phyloP scores from a whole-genome alignment of 2,329 filamentous ascomycete species.

The Diplodia seriata region DNA sequence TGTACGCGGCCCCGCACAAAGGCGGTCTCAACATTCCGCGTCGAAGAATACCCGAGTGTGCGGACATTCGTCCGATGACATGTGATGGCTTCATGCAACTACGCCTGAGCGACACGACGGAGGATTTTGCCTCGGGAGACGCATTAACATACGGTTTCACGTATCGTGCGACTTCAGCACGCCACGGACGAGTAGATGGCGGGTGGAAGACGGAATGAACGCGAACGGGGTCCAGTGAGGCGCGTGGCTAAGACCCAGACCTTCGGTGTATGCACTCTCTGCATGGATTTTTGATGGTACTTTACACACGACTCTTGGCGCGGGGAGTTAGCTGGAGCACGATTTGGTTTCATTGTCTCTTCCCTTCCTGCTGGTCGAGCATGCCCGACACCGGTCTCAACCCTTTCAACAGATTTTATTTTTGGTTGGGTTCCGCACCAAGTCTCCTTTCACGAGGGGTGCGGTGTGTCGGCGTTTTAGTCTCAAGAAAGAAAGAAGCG shows the following conservation, averaged over 20 bases:
- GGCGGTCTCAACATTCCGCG: slow-evolving; percentile 10
- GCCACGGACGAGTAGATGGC: slow-evolving; percentile 23
- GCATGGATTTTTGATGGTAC: slow-evolving; percentile 25
- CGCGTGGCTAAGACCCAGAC: slow-evolving; percentile 10
- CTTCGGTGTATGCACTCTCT: slow-evolving; percentile 28
- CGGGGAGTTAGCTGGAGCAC: slow-evolving; percentile 26
- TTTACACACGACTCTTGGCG: slow-evolving; percentile 28
- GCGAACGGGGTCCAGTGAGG: slow-evolving; percentile 15
- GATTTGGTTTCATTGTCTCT: slow-evolving; percentile 28
- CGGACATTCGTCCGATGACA: slow-evolving; percentile 23
- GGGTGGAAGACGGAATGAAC: slow-evolving; percentile 5
- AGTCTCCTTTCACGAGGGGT: slow-evolving; percentile 2
- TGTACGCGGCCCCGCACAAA: slow-evolving; percentile 7
- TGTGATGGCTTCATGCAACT: slow-evolving; percentile 27
- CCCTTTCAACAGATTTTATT: slow-evolving; percentile 21
- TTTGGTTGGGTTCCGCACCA: slow-evolving; percentile 15
- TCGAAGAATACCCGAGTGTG: slow-evolving; percentile 22
- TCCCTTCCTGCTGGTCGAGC: slow-evolving; percentile 9
- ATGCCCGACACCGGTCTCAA: slow-evolving; percentile 10
- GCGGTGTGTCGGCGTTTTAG: slow-evolving; percentile 16
- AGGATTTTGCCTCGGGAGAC: slow-evolving; percentile 22
- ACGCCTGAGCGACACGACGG: slow-evolving; percentile 17
- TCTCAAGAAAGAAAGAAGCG: slow-evolving; percentile 29
- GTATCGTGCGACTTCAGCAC: slow-evolving; percentile 13
- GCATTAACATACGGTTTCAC: slow-evolving; percentile 18